phyloP scores from a whole-genome alignment of 1,139 yeast species.

The Lodderomyces pseudojiufengensis region DNA sequence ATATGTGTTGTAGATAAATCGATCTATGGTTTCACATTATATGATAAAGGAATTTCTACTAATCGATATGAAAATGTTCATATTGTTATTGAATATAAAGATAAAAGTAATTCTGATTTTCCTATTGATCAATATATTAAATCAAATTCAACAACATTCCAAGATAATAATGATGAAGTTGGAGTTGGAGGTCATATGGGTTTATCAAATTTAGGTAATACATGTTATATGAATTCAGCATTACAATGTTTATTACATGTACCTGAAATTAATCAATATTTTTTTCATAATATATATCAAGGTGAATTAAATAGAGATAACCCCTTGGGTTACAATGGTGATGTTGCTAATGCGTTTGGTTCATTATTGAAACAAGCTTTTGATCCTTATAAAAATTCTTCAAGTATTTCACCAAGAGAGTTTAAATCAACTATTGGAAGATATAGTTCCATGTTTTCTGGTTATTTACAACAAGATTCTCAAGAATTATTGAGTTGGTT shows the following conservation, averaged over 20 bases:
- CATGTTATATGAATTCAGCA: conserved; percentile 97
- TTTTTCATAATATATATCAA: conserved; percentile 57
- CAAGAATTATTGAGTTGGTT: conserved; percentile 91
- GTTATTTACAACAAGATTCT: conserved; percentile 91
- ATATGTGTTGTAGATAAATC: conserved; percentile 30
- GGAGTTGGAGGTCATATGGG: conserved; percentile 49
- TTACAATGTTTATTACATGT: conserved; percentile 85
- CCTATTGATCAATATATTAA: conserved; percentile 23
- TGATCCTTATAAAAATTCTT: conserved; percentile 19
- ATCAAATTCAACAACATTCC: conserved; percentile 8
- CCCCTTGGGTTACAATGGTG: conserved; percentile 78
- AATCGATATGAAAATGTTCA: conserved; percentile 14
- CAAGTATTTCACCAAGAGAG: conserved; percentile 57
- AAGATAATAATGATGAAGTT: not conserved
- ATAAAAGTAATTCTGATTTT: conserved; percentile 19
- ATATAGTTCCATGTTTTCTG: conserved; percentile 77
- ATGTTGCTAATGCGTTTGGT: conserved; percentile 75
- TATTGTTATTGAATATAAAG: conserved; percentile 32
- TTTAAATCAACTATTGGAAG: conserved; percentile 80
- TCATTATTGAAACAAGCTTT: conserved; percentile 58
- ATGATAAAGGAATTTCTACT: conserved; percentile 19
- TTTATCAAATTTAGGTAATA: conserved; percentile 79
- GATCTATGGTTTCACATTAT: conserved; percentile 23
- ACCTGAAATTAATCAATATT: conserved; percentile 79
- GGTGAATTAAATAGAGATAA: conserved; percentile 69